A percentile compares a stretch with the other conserved stretches of the same genome.
Conservation (phyloP, 805 yeast species). For the Starmerella bacillaris region DNA sequence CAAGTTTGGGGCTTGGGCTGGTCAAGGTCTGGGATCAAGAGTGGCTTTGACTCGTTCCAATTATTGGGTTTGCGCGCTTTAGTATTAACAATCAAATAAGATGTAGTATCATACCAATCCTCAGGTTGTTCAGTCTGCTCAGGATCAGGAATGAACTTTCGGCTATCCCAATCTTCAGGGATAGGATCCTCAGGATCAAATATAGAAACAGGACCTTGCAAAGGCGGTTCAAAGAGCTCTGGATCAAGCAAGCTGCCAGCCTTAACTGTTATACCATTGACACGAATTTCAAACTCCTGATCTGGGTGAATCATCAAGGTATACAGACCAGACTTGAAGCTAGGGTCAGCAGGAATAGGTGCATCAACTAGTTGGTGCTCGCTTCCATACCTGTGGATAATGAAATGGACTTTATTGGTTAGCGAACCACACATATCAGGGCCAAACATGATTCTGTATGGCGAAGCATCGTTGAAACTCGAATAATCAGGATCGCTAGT, state of each 20-base stretch:
- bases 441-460: conserved; percentile 81
- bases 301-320: conserved; percentile 53
- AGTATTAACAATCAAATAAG: conserved; percentile 48
- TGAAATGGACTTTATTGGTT: conserved; percentile 63
- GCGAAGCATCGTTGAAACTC: conserved; percentile 45
- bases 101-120: conserved; percentile 68
- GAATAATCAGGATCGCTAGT: conserved; percentile 24
- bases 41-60: conserved; percentile 56
- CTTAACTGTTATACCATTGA: conserved; percentile 56
- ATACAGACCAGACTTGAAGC: conserved; percentile 43
- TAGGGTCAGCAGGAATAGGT: conserved; percentile 50
- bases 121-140: conserved; percentile 46
- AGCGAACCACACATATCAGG: conserved; percentile 72
- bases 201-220: conserved; percentile 49
- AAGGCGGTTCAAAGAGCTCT: conserved; percentile 40
- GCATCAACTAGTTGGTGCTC: conserved; percentile 51
- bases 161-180: conserved; percentile 76
- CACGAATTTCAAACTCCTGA: conserved; percentile 59
- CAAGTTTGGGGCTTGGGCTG: conserved; percentile 56
- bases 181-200: conserved; percentile 38
- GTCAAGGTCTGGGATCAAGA: conserved; percentile 47
- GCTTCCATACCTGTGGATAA: conserved; percentile 40
- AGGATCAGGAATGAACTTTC: conserved; percentile 50
- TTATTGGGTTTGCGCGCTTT: conserved; percentile 48
- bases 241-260: conserved; percentile 51